Base-by-base conservation (phyloP, 768 basidiomycete genomes). In the Xanthoconium stramineum region DNA sequence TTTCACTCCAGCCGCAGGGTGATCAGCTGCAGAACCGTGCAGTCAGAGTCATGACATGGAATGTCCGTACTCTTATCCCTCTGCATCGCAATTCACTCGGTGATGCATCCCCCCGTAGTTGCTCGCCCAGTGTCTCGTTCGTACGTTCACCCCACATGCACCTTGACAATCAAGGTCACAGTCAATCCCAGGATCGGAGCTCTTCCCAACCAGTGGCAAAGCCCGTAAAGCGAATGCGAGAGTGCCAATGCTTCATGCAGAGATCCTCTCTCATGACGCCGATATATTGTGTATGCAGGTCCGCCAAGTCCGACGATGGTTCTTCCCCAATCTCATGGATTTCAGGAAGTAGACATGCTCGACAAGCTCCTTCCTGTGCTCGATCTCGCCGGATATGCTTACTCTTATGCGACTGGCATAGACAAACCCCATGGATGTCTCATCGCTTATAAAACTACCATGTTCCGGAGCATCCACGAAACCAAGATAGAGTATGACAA, bases 221-320 rank as follows among this genome's bases (percentile, higher is more conserved):
- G 94, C 91, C 65, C 75, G 95, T 46, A 92, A 90, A 70, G 87
- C 84, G 46, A 67, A 65, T 20, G 84, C 88, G 67, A 78, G 94
- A 58, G 83, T 84, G 62, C 80, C 83, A 15, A 89, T 94, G 88
- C 74, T 93, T 14, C 80, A 84, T 56, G 75, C 78, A 47, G 95
- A 97, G 69, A 78, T 96, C n/a, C 70, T 82, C 15, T 79, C 80
- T 3, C 82, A 88, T 55, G 65, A 80, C n/a, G 84, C 89, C 3
- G 91, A 95, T 69, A 81, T 97, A 28, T 71, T 94, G 43, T 96
- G 94, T 68, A 79, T 97, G 43, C 94, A 97, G 78, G 94, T 88
- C 68, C 57, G 73, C 65, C 30, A 30, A 24, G 55, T 51, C 17
- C 24, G 35, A 14, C 38, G 28, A 29, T 20, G 40, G 17, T 36